phyloP scores from a whole-genome alignment of 2,329 filamentous ascomycete genomes.

The Pyrenophora teres region DNA sequence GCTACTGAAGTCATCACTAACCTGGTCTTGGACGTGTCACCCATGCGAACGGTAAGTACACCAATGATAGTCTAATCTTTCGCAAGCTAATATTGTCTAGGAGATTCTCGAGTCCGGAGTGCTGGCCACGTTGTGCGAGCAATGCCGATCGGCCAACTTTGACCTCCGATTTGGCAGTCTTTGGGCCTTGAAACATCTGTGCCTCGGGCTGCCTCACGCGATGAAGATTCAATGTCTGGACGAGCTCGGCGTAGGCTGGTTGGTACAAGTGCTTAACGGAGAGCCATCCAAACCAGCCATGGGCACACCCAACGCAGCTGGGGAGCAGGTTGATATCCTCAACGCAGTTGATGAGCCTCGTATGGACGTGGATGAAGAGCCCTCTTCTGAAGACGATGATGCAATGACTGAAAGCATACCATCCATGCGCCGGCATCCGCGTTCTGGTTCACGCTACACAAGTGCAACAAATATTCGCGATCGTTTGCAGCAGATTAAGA shows the following conservation, averaged over 20 bases:
- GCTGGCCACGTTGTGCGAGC: constrained; percentile 76
- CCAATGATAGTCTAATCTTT: no score
- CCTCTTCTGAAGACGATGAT: constrained; percentile 48
- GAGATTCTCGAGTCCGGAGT: constrained; percentile 74
- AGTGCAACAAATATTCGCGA: constrained; percentile 44
- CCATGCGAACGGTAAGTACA: constrained; percentile 79
- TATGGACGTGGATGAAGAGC: constrained; percentile 49
- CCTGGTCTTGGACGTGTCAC: constrained; percentile 83
- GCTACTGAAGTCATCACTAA: constrained; percentile 86
- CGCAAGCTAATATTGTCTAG: constrained; percentile 37
- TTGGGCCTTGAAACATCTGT: constrained; percentile 92
- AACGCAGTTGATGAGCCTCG: constrained; percentile 56
- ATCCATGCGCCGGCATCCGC: constrained; percentile 46
- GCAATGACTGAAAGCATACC: constrained; percentile 53
- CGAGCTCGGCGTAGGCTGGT: constrained; percentile 76
- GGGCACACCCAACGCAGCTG: constrained; percentile 63
- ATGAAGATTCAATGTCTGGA: constrained; percentile 79
- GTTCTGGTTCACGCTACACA: constrained; percentile 42
- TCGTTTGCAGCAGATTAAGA: constrained; percentile 55
- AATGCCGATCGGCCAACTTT: constrained; percentile 81
- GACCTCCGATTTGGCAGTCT: constrained; percentile 81
- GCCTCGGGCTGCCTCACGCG: constrained; percentile 71
- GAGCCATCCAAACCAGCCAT: constrained; percentile 55
- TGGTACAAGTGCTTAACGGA: constrained; percentile 75
- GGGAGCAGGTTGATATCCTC: constrained; percentile 64